Base-by-base conservation (phyloP, 2,329 filamentous ascomycete species). In the Gyromitra esculenta region DNA sequence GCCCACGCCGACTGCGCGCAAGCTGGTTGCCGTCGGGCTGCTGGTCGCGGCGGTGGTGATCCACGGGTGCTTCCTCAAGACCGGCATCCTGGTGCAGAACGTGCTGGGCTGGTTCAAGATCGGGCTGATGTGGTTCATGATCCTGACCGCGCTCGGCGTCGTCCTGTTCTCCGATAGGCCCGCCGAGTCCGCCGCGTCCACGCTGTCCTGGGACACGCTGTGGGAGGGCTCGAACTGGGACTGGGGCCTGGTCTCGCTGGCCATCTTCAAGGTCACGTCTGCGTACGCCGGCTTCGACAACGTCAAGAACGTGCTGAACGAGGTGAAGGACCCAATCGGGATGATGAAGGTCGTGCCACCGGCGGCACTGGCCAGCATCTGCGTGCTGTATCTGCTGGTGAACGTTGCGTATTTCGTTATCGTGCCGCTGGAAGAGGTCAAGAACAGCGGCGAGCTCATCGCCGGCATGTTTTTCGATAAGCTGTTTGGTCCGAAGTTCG, bases 1-100 rank as follows among this genome's bases (percentile, higher is more conserved):
- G 78, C 62, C 41, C 11, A 50, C 62, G 43, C 6, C 9, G 21
- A 50, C 35, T 6, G 21, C 21, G 43, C 31, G 37, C 15, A 65
- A 50, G 43, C 15, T 50, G 2, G 88, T 90, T 21, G 82, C 85
- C 0, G 89, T 89, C 1, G 91, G 91, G 79, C 79, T 91, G 50
- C 31, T 65, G 31, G 62, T 65, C 7, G 15, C 50, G 1, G 62
- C 35, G 21, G 37, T 41, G 1, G 41, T 65, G 15, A 88, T 92
- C 78, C 90, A 92, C 82, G 89, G 89, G 18, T 83, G 86, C 7
- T 87, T 88, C 0, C 83, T 91, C 3, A 89, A 89, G 78, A 91
- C 89, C 89, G 90, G 90, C 4, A 84, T 92, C 43, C 86, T 89
- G 0, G 85, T 92, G 11, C 90, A 91, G 81, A 92, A 92, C 82